A percentile compares a stretch with the other conserved stretches of the same genome.
Evolutionary conservation across 345 rosid genomes (phyloP).

Genomic region (Brassica nigra): DNA sequence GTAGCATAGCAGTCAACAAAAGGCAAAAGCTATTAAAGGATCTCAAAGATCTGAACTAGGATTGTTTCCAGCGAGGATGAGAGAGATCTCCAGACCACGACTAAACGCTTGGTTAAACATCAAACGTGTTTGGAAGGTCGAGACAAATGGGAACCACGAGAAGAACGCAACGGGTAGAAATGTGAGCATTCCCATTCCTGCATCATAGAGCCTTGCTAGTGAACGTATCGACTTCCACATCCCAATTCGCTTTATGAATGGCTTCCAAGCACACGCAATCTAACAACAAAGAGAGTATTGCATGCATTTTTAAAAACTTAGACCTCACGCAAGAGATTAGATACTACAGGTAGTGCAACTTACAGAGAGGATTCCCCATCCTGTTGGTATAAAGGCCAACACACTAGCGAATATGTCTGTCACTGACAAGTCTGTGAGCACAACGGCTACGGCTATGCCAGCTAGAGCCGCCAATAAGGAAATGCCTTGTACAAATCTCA

Average conservation of each 20-base stretch:
- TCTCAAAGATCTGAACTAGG: background rate
- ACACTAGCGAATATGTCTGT: slow-evolving; percentile 76
- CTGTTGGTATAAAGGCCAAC: slow-evolving; percentile 85
- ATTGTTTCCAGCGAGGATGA: background rate
- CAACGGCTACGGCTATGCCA: slow-evolving; percentile 65
- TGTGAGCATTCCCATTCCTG: slow-evolving; percentile 93
- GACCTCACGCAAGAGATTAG: background rate
- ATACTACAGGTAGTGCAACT: slow-evolving; percentile 35
- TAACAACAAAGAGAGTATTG: slow-evolving; percentile 37
- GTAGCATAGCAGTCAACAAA: background rate
- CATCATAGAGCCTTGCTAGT: slow-evolving; percentile 77
- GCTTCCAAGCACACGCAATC: slow-evolving; percentile 97
- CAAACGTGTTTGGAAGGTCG: slow-evolving; percentile 93
- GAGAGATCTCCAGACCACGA: slow-evolving; percentile 47
- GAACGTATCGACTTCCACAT: slow-evolving; percentile 90
- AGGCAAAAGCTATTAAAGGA: background rate
- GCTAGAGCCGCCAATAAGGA: slow-evolving; percentile 70
- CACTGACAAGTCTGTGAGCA: slow-evolving; percentile 48
- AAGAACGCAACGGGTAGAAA: slow-evolving; percentile 81
- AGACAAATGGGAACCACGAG: slow-evolving; percentile 89
- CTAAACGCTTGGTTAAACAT: slow-evolving; percentile 93
- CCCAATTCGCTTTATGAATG: slow-evolving; percentile 66
- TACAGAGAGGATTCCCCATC: slow-evolving; percentile 92
- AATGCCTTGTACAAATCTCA: slow-evolving; percentile 84
- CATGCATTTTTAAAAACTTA: background rate